Evolutionary conservation across 495 filamentous ascomycete genomes (phyloP).

Genomic region (Copromyces sp.): DNA sequence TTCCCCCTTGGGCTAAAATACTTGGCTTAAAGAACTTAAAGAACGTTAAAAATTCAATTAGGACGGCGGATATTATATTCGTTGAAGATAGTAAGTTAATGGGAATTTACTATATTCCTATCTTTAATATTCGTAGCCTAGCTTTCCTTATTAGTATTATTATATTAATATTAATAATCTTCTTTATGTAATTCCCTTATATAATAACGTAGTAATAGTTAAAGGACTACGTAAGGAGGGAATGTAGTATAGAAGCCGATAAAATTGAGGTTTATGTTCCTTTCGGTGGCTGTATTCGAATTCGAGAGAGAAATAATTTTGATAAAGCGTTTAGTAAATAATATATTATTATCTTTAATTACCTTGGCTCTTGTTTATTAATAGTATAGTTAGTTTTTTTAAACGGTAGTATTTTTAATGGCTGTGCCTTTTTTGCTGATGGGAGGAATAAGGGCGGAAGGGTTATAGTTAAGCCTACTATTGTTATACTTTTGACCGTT

Average conservation of each 20-base stretch:
- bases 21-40: no score
- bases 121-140: no score
- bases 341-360: not conserved
- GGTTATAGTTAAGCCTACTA: no score
- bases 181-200: slow-evolving; percentile 5
- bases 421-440: slow-evolving; percentile 9
- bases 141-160: no score
- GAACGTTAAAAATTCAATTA: no score
- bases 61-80: no score
- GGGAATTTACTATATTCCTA: no score
- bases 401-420: slow-evolving; percentile 12
- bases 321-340: slow-evolving; percentile 12
- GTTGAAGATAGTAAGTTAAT: no score
- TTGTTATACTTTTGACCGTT: no score
- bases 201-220: slow-evolving; percentile 13
- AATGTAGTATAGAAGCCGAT: slow-evolving; percentile 5
- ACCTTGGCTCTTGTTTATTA: not conserved
- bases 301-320: slow-evolving; percentile 13
- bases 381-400: slow-evolving; percentile 5
- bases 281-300: slow-evolving; percentile 10
- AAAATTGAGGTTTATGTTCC: slow-evolving; percentile 11
- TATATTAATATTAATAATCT: no score
- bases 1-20: no score
- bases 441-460: slow-evolving; percentile 4
- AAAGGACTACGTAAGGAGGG: not conserved